phyloP scores from a whole-genome alignment of 495 filamentous ascomycete genomes.

The Staphylotrichum longicolle region DNA sequence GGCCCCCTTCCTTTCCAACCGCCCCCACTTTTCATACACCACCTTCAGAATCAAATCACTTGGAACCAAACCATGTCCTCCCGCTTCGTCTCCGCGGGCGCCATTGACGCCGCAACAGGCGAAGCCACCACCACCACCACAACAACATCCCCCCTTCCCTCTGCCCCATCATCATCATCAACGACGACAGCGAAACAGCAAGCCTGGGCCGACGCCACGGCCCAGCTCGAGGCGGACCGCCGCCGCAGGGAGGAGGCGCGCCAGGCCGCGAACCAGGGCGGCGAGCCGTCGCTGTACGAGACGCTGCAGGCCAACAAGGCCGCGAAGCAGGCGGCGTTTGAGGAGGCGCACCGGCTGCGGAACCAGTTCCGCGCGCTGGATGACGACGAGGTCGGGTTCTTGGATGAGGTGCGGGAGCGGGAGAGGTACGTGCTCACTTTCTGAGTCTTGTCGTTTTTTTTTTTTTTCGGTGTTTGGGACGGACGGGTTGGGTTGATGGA shows the following conservation, averaged over 20 bases:
- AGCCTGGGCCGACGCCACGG: constrained; percentile 69
- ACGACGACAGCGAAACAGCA: constrained; percentile 21
- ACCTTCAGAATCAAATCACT: neutral
- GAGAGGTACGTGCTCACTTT: constrained; percentile 32
- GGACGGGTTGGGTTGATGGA: too few species aligned
- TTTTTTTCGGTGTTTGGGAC: too few species aligned
- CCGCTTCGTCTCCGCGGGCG: constrained; percentile 87
- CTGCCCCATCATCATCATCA: constrained; percentile 7
- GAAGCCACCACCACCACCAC: constrained; percentile 19
- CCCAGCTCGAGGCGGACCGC: constrained; percentile 63
- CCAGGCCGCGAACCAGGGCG: constrained; percentile 42
- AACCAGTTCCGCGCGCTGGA: constrained; percentile 95
- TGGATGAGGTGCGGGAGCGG: constrained; percentile 72
- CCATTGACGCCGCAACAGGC: constrained; percentile 57
- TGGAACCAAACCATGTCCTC: constrained; percentile 58
- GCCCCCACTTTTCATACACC: neutral
- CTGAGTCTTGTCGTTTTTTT: too few species aligned
- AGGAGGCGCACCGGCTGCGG: constrained; percentile 79
- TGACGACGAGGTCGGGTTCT: constrained; percentile 89
- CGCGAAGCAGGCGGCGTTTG: constrained; percentile 94
- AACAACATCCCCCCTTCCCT: neutral
- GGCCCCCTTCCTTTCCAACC: too few species aligned
- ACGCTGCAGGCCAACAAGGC: constrained; percentile 92
- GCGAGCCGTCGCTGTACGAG: constrained; percentile 76
- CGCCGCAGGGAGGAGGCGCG: constrained; percentile 58